Evolutionary conservation across 306 rosid species (phyloP).

Genomic region (Abrus pulchellus): DNA sequence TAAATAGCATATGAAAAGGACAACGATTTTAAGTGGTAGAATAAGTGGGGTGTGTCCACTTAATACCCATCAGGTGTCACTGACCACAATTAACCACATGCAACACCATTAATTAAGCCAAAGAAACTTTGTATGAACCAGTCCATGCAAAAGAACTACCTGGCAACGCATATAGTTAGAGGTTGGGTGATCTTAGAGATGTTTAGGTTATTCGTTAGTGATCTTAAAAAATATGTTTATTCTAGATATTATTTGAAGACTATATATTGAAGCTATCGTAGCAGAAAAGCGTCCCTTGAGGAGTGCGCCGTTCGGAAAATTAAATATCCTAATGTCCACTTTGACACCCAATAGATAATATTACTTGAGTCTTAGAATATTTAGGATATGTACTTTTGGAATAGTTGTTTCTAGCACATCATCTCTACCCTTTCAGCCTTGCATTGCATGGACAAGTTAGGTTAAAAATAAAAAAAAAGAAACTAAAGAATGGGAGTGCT

Average conservation of each 20-base stretch:
- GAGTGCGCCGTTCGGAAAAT: no score
- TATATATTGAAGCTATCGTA: constrained; percentile 4
- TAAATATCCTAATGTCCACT: constrained; percentile 52
- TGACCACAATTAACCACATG: not conserved
- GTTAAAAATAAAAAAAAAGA: not conserved
- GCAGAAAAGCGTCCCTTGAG: constrained; percentile 20
- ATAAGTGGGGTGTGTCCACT: constrained; percentile 31
- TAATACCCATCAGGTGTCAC: constrained; percentile 28
- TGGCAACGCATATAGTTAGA: not conserved
- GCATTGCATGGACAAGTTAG: constrained; percentile 23
- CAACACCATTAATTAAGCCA: constrained; percentile 6
- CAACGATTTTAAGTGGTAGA: constrained; percentile 9
- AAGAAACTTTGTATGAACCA: constrained; percentile 6
- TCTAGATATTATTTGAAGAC: not conserved
- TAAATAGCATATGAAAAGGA: not conserved
- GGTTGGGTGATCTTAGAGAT: not conserved
- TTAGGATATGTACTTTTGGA: constrained; percentile 9
- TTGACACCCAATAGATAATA: constrained; percentile 38
- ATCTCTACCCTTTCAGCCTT: not conserved
- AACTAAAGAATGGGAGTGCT: not conserved
- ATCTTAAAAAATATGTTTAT: constrained; percentile 22
- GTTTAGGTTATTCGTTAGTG: constrained; percentile 16
- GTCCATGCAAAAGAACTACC: constrained; percentile 34
- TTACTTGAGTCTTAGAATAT: not conserved
- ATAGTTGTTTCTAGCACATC: not conserved